Evolutionary conservation across 2,329 filamentous ascomycete species (phyloP).

Genomic region (Madurella fahalii): DNA sequence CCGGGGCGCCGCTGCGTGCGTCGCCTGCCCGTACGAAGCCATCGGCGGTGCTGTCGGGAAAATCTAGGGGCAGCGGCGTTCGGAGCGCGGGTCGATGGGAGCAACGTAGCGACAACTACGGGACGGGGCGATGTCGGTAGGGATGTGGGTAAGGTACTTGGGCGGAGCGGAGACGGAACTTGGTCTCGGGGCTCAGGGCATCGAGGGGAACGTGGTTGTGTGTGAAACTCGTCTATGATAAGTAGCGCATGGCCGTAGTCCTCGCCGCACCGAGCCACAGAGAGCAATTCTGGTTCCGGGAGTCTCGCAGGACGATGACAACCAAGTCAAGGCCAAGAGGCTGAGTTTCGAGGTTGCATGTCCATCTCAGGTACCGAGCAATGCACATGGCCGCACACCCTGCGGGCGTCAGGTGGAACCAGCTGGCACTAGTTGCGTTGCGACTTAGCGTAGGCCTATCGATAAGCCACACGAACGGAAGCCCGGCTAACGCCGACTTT

Average conservation of each 20-base stretch:
- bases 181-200: slow-evolving; percentile 13
- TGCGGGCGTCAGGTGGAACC: slow-evolving; percentile 12
- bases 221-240: slow-evolving; percentile 12
- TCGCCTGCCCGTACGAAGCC: slow-evolving; percentile 39
- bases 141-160: background rate
- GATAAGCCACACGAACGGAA: background rate
- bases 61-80: background rate
- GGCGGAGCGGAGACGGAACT: slow-evolving; percentile 3
- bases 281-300: background rate
- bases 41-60: slow-evolving; percentile 25
- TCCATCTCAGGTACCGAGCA: slow-evolving; percentile 12
- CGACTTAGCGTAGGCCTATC: background rate
- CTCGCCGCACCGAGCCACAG: slow-evolving; percentile 1
- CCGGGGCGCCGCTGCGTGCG: slow-evolving; percentile 36
- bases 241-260: slow-evolving; percentile 16
- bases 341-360: slow-evolving; percentile 13
- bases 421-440: slow-evolving; percentile 13
- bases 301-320: slow-evolving; percentile 2
- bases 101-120: background rate
- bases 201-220: slow-evolving; percentile 15
- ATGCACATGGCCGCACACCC: background rate
- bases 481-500: slow-evolving; percentile 1
- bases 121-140: background rate
- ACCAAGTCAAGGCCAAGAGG: slow-evolving; percentile 7
- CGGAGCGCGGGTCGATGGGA: background rate